A percentile compares a stretch with the other conserved stretches of the same genome.
Evolutionary conservation across 768 basidiomycete genomes (phyloP).

Genomic region (Lactarius psammicola): DNA sequence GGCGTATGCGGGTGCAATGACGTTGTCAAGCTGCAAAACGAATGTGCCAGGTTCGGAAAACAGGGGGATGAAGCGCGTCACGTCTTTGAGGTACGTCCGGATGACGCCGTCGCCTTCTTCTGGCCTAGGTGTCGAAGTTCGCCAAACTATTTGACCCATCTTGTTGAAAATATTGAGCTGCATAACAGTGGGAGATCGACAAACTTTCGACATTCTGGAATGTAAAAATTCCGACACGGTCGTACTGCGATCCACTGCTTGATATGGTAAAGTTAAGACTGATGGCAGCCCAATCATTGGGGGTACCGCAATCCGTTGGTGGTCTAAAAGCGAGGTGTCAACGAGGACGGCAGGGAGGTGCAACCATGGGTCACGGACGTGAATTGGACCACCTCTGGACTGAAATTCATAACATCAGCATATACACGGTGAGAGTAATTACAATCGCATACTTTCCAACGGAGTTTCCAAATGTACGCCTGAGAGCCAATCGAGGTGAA

Average conservation of each 20-base stretch:
- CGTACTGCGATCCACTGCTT: slow-evolving; percentile 74
- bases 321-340: slow-evolving; percentile 46
- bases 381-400: slow-evolving; percentile 63
- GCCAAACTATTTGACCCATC: no score
- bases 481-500: slow-evolving; percentile 30
- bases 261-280: slow-evolving; percentile 76
- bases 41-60: no score
- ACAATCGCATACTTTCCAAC: slow-evolving; percentile 55
- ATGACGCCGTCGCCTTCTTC: no score
- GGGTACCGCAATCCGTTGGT: slow-evolving; percentile 65
- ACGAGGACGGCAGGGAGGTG: background rate
- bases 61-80: no score
- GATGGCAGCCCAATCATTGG: slow-evolving; percentile 72
- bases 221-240: slow-evolving; percentile 69
- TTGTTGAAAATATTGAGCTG: no score
- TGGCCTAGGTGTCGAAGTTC: no score
- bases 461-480: slow-evolving; percentile 71
- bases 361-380: slow-evolving; percentile 42
- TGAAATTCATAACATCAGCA: background rate
- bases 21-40: no score
- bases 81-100: no score
- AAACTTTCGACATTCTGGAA: no score
- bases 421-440: background rate
- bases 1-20: no score
- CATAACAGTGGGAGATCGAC: no score